Evolutionary conservation across 495 filamentous ascomycete genomes (phyloP).

Genomic region (Xylaria flabelliformis): DNA sequence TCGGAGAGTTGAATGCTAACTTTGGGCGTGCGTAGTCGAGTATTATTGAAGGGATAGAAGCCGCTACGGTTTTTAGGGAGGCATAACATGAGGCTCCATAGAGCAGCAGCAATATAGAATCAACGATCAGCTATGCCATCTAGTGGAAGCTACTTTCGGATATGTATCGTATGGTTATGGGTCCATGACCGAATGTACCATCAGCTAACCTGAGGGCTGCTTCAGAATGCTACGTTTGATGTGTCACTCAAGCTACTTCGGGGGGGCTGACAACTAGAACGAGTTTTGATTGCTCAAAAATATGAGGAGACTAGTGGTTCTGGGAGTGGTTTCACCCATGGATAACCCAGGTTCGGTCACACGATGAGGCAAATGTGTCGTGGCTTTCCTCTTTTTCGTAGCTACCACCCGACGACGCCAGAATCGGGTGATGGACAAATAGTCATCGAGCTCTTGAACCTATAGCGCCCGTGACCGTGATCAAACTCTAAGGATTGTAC

Average conservation of each 20-base stretch:
- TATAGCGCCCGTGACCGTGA: not conserved
- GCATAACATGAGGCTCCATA: not conserved
- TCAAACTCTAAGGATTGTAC: not conserved
- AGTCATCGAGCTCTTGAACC: not conserved
- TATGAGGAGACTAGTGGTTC: not conserved
- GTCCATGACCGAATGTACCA: not conserved
- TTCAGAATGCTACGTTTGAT: not conserved
- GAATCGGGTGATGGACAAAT: not conserved
- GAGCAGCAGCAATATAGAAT: not conserved
- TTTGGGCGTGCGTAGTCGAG: not conserved
- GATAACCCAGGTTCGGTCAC: not conserved
- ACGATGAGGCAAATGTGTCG: not conserved
- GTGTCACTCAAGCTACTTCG: not conserved
- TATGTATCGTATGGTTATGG: not conserved
- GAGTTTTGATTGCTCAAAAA: not conserved
- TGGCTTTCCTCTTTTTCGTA: slow-evolving; percentile 13
- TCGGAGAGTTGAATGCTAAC: not conserved
- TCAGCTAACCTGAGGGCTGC: not conserved
- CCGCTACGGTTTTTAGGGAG: not conserved
- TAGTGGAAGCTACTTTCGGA: not conserved
- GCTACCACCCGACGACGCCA: not conserved
- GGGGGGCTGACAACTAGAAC: not conserved
- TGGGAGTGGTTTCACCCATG: not conserved
- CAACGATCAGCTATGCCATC: not conserved
- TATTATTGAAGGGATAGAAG: not conserved